Evolutionary conservation across 257 asterid species (phyloP).

Genomic region (Solanum bulbocastanum): DNA sequence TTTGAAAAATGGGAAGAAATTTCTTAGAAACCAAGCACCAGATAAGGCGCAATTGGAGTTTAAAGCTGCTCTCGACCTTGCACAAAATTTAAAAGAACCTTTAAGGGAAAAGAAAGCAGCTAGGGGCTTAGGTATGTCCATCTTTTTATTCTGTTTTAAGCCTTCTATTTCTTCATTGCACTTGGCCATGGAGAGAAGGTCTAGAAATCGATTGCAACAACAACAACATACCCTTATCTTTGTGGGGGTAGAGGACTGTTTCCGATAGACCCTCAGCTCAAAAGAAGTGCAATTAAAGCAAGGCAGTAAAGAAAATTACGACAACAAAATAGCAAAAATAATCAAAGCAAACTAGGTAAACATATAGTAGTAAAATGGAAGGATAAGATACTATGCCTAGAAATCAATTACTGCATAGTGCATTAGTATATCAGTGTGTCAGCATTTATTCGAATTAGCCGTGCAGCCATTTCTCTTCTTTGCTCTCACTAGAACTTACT

Average conservation of each 20-base stretch:
- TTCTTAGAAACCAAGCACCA: constrained; percentile 74
- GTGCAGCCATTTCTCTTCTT: background rate
- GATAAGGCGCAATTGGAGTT: constrained; percentile 77
- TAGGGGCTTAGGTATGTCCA: constrained; percentile 75
- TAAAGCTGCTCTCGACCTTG: constrained; percentile 77
- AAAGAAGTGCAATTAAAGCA: background rate
- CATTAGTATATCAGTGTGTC: background rate
- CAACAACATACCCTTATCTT: background rate
- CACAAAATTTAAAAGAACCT: constrained; percentile 66
- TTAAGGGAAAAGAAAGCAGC: constrained; percentile 97
- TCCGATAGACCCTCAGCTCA: background rate
- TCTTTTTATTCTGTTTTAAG: background rate
- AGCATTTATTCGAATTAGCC: background rate
- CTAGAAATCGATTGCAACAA: background rate
- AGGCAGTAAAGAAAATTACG: background rate
- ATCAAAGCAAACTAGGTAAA: background rate
- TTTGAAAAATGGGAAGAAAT: constrained; percentile 79
- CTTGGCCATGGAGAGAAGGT: background rate
- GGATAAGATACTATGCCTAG: background rate
- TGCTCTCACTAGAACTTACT: background rate
- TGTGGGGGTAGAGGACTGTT: background rate
- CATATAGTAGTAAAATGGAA: background rate
- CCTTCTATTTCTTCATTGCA: background rate
- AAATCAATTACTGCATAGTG: background rate
- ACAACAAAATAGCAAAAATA: background rate